A percentile compares a stretch with the other conserved stretches of the same genome.
These are phyloP conservation scores for Penicillium sp. DNA, from an alignment of 2,329 filamentous ascomycete species.

Conservation along the genomic window DNA sequence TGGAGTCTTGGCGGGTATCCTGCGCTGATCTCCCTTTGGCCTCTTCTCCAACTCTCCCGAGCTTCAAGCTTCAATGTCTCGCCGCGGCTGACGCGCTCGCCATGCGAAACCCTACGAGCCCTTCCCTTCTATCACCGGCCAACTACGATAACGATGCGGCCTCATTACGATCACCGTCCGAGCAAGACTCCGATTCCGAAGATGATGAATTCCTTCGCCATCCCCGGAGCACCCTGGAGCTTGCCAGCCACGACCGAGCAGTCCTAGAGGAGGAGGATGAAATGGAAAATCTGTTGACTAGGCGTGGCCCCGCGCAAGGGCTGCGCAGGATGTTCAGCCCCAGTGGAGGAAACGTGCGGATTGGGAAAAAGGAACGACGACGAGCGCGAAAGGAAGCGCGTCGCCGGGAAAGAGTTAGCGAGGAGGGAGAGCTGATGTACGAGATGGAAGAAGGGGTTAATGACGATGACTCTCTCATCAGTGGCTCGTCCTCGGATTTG, in stretches of 20 bases:
- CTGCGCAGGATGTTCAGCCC: constrained; percentile 43
- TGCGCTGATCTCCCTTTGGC: not conserved
- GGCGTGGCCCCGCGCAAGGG: constrained; percentile 37
- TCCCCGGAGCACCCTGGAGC: constrained; percentile 66
- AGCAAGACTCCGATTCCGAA: constrained; percentile 74
- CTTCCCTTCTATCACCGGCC: constrained; percentile 60
- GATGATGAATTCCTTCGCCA: constrained; percentile 67
- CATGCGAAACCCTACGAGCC: constrained; percentile 23
- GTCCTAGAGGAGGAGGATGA: constrained; percentile 74
- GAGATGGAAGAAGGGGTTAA: constrained; percentile 77
- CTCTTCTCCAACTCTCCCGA: not conserved
- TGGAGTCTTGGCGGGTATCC: not conserved
- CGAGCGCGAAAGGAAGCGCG: constrained; percentile 45
- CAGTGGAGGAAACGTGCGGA: constrained; percentile 49
- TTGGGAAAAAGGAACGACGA: constrained; percentile 53
- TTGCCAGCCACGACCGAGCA: constrained; percentile 66
- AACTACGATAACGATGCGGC: constrained; percentile 68
- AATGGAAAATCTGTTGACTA: constrained; percentile 48
- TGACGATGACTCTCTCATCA: constrained; percentile 64
- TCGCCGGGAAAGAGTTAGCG: constrained; percentile 54
- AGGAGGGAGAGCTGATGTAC: constrained; percentile 77
- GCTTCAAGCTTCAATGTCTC: constrained; percentile 21
- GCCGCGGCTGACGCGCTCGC: constrained; percentile 20
- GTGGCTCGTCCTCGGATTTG: constrained; percentile 57
- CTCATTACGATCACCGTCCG: constrained; percentile 60